Base-by-base conservation (phyloP, 129 eudicot genomes). In the Chrysanthemum seticuspe region DNA sequence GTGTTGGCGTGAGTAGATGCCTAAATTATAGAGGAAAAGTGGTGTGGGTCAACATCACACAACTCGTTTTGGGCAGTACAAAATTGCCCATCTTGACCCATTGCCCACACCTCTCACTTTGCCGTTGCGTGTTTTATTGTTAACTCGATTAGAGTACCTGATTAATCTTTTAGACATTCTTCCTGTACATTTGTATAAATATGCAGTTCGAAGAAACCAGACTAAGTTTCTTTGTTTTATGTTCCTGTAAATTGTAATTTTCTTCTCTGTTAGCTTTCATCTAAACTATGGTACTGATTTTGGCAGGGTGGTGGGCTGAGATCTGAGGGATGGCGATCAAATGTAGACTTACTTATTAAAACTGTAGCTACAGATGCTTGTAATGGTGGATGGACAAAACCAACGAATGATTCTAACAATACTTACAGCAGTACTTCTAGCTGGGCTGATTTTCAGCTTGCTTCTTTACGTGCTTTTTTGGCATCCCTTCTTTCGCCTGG, bases 401-500 rank as follows among this genome's bases (percentile, higher is more conserved):
- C 87, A 66, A 82, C 68, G 50, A 78, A 64, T 15, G 45, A 65
- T 45, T 47, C 16, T 47, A 61, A 73, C 29, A 76, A 56, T 65
- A 59, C 71, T 3, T 40, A 61, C 62, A 80, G 72, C 57, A 55
- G 40, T 59, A 47, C 62, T 53, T 54, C 84, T 45, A 65, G 18
- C 51, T 87, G 89, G 89, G 75, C 87, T 50, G 89, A 84, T 79
- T 90, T 82, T 70, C 97, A 90, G 77, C 85, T 90, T 74, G 98
- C 95, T 75, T 87, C 98, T 75, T 74, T 90, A 73, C 87, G 79
- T 73, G 98, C 98, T 62, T 87, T 93, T 71, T 73, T 85, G 79
- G 90, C 98, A 31, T 93, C 98, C 71, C 90, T 93, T 69, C 80
- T 87, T 79, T 89, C 97, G 2, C 92, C 97, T 67, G 85, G 86